Base-by-base conservation (phyloP, 2,329 filamentous ascomycete species). In the Alternaria sp. region DNA sequence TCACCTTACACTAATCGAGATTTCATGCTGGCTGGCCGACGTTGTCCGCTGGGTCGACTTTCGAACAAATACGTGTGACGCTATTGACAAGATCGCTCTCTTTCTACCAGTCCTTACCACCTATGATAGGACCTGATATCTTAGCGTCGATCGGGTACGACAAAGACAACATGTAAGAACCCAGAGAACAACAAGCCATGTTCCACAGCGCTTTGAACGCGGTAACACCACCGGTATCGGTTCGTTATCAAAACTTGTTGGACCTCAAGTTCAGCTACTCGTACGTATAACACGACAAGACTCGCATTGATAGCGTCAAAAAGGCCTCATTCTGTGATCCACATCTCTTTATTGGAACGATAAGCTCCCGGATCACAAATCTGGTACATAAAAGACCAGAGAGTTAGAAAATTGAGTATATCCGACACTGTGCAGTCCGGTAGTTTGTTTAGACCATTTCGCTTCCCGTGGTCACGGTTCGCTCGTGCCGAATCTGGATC, bases 91-190 rank as follows among this genome's bases (percentile, higher is more conserved):
- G 36, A 13, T 24, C 44, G 31, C 33, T 44, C 8, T 2, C 13
- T 31, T 13, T 8, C 21, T n/a, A 42, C 17, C 17, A 17, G 33
- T 33, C 39, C 17, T 37, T 14, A 5, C 7, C 17, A 41, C 8
- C 21, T 13, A 26, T 24, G 28, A 29, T 13, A 33, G n/a, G 49
- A 21, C 17, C 21, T 14, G 21, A 21, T 11, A 11, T 24, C 9
- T 33, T 51, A 36, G 49, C 29, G 37, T 17, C 37, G 37, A 41
- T 13, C 37, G 37, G 26, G 49, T 51, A 31, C 39, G 29, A 51
- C 28, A n/a, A 33, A 23, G 10, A 41, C 28, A 41, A 31, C 26
- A 31, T 40, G 28, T 51, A 51, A 36, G n/a, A 46, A 48, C 21
- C 21, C 29, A 36, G 11, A 26, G 26, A 11, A 51, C 28, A 51